Conservation (phyloP, 2,329 filamentous ascomycete genomes). For the Neurospora sp. region DNA sequence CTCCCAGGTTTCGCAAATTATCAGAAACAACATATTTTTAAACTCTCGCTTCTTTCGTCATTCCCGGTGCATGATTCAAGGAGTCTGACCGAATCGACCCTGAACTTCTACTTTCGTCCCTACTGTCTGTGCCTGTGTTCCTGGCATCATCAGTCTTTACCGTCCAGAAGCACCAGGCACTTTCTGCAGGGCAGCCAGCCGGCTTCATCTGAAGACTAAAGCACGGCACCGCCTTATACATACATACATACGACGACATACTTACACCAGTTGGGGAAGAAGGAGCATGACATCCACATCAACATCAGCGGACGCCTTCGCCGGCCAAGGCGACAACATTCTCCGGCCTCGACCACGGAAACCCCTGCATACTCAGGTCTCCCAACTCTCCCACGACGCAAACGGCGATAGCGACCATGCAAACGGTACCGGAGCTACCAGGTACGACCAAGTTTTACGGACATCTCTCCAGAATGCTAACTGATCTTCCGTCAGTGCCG, state of each 20-base stretch:
- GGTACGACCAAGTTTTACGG: slow-evolving; percentile 23
- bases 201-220: not conserved
- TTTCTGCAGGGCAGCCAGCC: not conserved
- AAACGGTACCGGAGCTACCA: slow-evolving; percentile 28
- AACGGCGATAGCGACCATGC: slow-evolving; percentile 14
- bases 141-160: not conserved
- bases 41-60: not conserved
- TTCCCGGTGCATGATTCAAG: not conserved
- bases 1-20: not conserved
- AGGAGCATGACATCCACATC: slow-evolving; percentile 17
- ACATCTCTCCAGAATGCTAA: slow-evolving; percentile 4
- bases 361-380: slow-evolving; percentile 37
- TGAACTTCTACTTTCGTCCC: not conserved
- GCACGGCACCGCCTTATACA: not conserved
- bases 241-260: not conserved
- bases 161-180: not conserved
- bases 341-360: slow-evolving; percentile 41
- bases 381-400: slow-evolving; percentile 32
- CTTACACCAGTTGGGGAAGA: not conserved
- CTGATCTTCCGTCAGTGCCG: slow-evolving; percentile 1
- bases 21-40: not conserved
- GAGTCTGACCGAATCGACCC: not conserved
- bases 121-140: not conserved
- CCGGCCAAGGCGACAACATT: slow-evolving; percentile 30
- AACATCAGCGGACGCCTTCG: slow-evolving; percentile 18